Base-by-base conservation (phyloP, 768 basidiomycete genomes). In the Trametes cubensis region DNA sequence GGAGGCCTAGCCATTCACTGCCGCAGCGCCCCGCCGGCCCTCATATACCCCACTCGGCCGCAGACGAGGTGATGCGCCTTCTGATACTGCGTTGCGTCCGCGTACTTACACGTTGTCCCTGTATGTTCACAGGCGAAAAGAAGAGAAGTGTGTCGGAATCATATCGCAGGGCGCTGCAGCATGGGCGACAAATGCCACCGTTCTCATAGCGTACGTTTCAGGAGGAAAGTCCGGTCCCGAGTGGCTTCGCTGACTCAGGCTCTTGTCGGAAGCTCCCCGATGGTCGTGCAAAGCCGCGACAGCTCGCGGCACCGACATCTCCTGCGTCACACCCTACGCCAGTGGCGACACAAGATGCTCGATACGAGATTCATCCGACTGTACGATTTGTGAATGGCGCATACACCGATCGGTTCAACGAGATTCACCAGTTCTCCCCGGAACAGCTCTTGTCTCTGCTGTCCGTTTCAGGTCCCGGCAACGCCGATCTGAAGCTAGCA, bases 121-220 rank as follows among this genome's bases (percentile, higher is more conserved):
- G 0, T 44, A 11, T 17, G 7, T 25, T 23, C n/a, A 8, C 58
- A 55, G 59, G 60, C 53, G 23, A 23, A 21, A 42, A 28, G 26
- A n/a, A 39, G 11, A 5, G 58, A 51, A 14, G 38, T 64, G 5
- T 68, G 67, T 34, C 48, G 50, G 1, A 34, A 62, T 26, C 62
- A 58, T 40, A 34, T 60, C 4, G 20, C 21, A 3, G 65, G 65
- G 13, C 11, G 18, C 18, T 68, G 67, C 51, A 39, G n/a, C 20
- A 50, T 8, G 21, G 62, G 58, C n/a, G 23, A 39, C 21, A 48
- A 20, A 47, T 63, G 62, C 20, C 57, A 15, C 13, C 57, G 62
- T 11, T 42, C 42, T 6, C 62, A 63, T 25, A 20, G 4, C 18
- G 45, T 41, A 25, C 46, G 25, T 58, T 15, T 3, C 18, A 40